Conservation (phyloP, 2,329 filamentous ascomycete species). For the Aureobasidium sp. region DNA sequence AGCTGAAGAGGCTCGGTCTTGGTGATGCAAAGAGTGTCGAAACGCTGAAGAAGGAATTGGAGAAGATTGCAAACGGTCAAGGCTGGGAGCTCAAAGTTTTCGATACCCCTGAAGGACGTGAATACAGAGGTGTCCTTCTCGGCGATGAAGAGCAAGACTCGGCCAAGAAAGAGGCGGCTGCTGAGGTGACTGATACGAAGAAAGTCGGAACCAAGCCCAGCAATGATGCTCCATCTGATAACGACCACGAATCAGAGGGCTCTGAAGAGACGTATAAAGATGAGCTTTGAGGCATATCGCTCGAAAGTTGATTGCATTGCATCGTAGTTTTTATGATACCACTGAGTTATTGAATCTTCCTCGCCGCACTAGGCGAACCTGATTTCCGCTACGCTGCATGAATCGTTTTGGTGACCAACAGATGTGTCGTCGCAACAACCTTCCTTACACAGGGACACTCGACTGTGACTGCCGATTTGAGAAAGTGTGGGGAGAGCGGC, state of each 20-base stretch:
- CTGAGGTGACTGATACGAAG: conserved; percentile 21
- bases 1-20: conserved; percentile 53
- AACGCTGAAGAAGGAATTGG: conserved; percentile 59
- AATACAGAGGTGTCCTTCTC: conserved; percentile 65
- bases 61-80: conserved; percentile 61
- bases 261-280: conserved; percentile 17
- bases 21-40: conserved; percentile 66
- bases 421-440: neutral
- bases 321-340: conserved; percentile 7
- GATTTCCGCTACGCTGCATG: neutral
- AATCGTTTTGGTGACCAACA: neutral
- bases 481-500: neutral
- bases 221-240: neutral
- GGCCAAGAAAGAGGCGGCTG: conserved; percentile 19
- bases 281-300: conserved; percentile 1
- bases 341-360: neutral
- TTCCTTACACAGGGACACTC: neutral
- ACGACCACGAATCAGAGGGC: conserved; percentile 3
- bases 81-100: conserved; percentile 78
- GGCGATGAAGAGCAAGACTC: conserved; percentile 47
- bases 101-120: conserved; percentile 57
- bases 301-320: neutral
- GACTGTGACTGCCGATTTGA: conserved; percentile 2
- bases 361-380: neutral
- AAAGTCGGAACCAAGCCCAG: conserved; percentile 25